Percentiles rank a stretch among this genome's conserved stretches.
Conservation (phyloP, 805 yeast genomes). For the Priceomyces medius region DNA sequence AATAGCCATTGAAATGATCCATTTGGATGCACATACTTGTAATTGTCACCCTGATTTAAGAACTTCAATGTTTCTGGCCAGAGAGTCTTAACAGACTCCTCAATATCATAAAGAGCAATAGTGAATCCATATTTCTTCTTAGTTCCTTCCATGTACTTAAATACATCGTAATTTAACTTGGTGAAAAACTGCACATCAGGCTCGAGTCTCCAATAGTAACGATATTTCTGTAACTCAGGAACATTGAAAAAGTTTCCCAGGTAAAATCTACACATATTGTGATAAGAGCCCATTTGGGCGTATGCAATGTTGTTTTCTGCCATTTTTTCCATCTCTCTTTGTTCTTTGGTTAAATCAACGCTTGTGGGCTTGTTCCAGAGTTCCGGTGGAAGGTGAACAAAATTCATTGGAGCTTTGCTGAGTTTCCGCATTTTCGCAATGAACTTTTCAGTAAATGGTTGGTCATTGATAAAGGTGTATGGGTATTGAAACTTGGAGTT, state of each 20-base stretch:
- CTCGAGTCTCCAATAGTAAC: constrained; percentile 80
- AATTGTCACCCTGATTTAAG: constrained; percentile 55
- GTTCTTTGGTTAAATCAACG: constrained; percentile 49
- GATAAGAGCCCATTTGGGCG: constrained; percentile 63
- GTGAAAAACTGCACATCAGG: constrained; percentile 70
- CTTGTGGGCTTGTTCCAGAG: constrained; percentile 60
- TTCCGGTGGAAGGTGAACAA: constrained; percentile 40
- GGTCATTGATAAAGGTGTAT: constrained; percentile 76
- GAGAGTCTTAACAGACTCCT: constrained; percentile 57
- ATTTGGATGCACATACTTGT: constrained; percentile 45
- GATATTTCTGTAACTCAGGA: constrained; percentile 58
- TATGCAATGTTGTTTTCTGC: constrained; percentile 52
- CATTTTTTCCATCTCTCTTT: constrained; percentile 40
- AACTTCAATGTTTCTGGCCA: constrained; percentile 72
- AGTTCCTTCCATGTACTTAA: constrained; percentile 67
- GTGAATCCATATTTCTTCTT: constrained; percentile 73
- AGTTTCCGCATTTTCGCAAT: constrained; percentile 40
- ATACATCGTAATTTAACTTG: constrained; percentile 72
- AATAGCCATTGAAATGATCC: constrained; percentile 56
- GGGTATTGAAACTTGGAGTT: constrained; percentile 75
- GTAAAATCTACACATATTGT: constrained; percentile 83
- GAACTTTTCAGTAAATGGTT: constrained; percentile 59
- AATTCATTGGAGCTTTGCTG: constrained; percentile 32
- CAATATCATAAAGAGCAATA: constrained; percentile 66
- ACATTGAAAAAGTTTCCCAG: constrained; percentile 63